Conservation (phyloP, 345 rosid species). For the Eucalyptus polybractea region DNA sequence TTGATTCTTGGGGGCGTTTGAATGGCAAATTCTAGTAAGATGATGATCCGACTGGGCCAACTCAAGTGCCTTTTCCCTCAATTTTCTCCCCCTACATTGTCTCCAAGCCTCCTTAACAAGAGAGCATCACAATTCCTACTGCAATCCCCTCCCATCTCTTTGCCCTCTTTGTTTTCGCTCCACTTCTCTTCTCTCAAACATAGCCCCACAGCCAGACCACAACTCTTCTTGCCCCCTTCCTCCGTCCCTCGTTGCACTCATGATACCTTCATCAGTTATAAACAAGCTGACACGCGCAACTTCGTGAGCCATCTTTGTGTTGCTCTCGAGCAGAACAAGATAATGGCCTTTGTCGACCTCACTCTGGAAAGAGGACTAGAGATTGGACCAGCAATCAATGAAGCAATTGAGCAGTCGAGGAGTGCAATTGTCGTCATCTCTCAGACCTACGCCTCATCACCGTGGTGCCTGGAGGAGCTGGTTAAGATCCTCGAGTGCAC, state of each 20-base stretch:
- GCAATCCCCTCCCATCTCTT: neutral
- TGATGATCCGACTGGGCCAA: neutral
- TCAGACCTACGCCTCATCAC: neutral
- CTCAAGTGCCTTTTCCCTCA: neutral
- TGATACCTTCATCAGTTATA: neutral
- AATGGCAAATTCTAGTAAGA: neutral
- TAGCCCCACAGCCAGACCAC: neutral
- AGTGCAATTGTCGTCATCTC: neutral
- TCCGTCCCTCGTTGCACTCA: neutral
- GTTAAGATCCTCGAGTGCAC: neutral
- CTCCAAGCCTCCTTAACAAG: neutral
- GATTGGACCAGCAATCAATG: neutral
- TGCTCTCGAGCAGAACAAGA: neutral
- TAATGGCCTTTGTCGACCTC: neutral
- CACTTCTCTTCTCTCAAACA: neutral
- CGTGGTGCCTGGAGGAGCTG: neutral
- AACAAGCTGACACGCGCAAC: neutral
- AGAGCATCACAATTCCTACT: neutral
- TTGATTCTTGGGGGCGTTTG: neutral
- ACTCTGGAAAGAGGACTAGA: neutral
- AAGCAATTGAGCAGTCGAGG: neutral
- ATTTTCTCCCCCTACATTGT: neutral
- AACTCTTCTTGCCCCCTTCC: neutral
- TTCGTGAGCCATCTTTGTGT: neutral
- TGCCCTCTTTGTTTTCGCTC: neutral